Base-by-base conservation (phyloP, 2,329 filamentous ascomycete genomes). In the Pyricularia pennisetigena region DNA sequence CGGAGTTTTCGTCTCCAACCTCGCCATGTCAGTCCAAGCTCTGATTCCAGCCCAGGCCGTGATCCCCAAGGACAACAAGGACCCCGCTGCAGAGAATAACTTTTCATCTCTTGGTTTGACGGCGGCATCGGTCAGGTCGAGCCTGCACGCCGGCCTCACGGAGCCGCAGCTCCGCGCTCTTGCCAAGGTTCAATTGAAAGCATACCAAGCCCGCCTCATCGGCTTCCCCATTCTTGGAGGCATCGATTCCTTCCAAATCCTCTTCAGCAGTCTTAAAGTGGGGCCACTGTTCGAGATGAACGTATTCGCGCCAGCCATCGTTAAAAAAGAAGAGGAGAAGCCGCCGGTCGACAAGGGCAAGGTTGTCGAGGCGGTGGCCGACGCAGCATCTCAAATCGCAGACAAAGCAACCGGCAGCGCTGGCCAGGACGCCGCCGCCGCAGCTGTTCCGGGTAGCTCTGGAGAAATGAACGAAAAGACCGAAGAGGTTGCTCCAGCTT, bases 201-300 rank as follows among this genome's bases (percentile, higher is more conserved):
- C 32, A 7, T 41, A 65, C 63, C 41, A 7, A 4, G 29, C 29
- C 14, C 29, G 63, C 16, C 29, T 32, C 4, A 41, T 41, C 12
- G 32, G 29, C 4, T 65, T 65, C 63, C 63, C 63, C 20, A 65
- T 65, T n/a, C 29, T 65, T 12, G 63, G 63, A 28, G 63, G 32
- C 29, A 35, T 23, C 12, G 29, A 32, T n/a, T 35, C 20, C 26
- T 41, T 35, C 32, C 29, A 41, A 2, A 12, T 67, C 57, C 30
- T 67, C 49, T 67, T 67, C 28, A 67, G 65, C 29, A 67, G 65
- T 62, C 26, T 67, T 10, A 57, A 67, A 28, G 65, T 67, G 26
- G 65, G 65, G 8, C 49, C 65, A 16, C 49, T 67, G 29, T 67
- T 61, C 54, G 65, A 67, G 14, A 59, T 57, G 28, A 67, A 67